Percentiles rank a stretch among this genome's conserved stretches.
phyloP scores from a whole-genome alignment of 495 filamentous ascomycete genomes.

The Aspergillus indologenus region DNA sequence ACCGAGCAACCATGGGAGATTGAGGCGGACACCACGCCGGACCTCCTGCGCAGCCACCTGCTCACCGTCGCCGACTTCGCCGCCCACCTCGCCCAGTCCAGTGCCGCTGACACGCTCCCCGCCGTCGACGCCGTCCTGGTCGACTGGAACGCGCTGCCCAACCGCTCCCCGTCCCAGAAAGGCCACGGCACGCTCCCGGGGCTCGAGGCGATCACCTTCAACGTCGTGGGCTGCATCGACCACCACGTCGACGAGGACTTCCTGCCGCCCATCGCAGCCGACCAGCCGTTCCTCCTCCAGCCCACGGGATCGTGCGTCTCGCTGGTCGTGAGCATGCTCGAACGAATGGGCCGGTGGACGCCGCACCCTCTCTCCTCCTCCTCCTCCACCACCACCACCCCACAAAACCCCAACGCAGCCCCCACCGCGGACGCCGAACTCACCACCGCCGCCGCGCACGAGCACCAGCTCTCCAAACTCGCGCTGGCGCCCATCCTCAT shows the following conservation, averaged over 20 bases:
- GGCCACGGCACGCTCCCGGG: conserved; percentile 32
- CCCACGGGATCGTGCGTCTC: conserved; percentile 77
- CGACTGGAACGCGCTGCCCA: conserved; percentile 82
- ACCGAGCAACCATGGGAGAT: conserved; percentile 27
- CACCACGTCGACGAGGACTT: conserved; percentile 82
- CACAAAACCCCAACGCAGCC: conserved; percentile 17
- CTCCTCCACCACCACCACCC: conserved; percentile 10
- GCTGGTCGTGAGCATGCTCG: conserved; percentile 64
- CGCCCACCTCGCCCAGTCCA: conserved; percentile 16
- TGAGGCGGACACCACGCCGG: conserved; percentile 26
- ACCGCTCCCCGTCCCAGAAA: conserved; percentile 34
- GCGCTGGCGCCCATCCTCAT: conserved; percentile 78
- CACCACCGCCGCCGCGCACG: neutral
- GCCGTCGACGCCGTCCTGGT: conserved; percentile 60
- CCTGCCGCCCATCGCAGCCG: conserved; percentile 40
- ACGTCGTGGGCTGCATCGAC: conserved; percentile 77
- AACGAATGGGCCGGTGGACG: conserved; percentile 52
- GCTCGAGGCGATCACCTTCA: conserved; percentile 37
- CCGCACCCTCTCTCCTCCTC: conserved; percentile 18
- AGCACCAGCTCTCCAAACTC: conserved; percentile 65
- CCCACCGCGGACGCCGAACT: neutral
- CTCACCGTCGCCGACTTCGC: conserved; percentile 43
- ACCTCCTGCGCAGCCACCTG: conserved; percentile 40
- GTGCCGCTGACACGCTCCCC: conserved; percentile 6
- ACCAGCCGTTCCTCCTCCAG: conserved; percentile 59